A percentile compares a stretch with the other conserved stretches of the same genome.
phyloP scores from a whole-genome alignment of 2,329 filamentous ascomycete genomes.

The Aspergillus cejpii region DNA sequence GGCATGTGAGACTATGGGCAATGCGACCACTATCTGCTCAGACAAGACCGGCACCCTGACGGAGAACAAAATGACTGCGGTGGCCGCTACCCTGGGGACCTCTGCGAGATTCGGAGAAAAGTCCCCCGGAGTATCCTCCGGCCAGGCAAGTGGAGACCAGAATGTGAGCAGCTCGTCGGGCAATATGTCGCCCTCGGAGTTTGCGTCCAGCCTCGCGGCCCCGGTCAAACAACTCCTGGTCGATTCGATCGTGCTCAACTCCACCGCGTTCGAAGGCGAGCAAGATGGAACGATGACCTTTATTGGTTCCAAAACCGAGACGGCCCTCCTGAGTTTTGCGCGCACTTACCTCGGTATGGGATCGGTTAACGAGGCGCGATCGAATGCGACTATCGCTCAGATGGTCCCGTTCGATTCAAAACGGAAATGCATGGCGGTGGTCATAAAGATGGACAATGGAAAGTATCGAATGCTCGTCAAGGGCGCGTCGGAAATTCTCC shows the following conservation, averaged over 20 bases:
- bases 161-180: constrained; percentile 27
- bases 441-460: constrained; percentile 51
- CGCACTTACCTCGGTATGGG: constrained; percentile 60
- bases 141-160: constrained; percentile 22
- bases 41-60: constrained; percentile 62
- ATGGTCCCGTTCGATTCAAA: constrained; percentile 56
- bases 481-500: constrained; percentile 48
- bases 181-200: constrained; percentile 49
- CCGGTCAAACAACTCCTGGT: constrained; percentile 53
- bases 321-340: constrained; percentile 64
- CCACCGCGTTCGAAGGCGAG: constrained; percentile 62
- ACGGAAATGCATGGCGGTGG: constrained; percentile 63
- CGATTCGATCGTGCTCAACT: constrained; percentile 62
- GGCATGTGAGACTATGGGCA: constrained; percentile 59
- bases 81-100: constrained; percentile 51
- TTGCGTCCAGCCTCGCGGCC: constrained; percentile 47
- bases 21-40: constrained; percentile 57
- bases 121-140: constrained; percentile 22
- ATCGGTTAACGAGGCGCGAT: constrained; percentile 54
- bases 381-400: constrained; percentile 53
- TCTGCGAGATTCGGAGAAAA: constrained; percentile 41
- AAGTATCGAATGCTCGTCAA: constrained; percentile 54
- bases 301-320: constrained; percentile 72
- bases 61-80: constrained; percentile 57
- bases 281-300: constrained; percentile 55